phyloP scores from a whole-genome alignment of 371 early-diverging fungal species.

The Chytridium lagenaria region DNA sequence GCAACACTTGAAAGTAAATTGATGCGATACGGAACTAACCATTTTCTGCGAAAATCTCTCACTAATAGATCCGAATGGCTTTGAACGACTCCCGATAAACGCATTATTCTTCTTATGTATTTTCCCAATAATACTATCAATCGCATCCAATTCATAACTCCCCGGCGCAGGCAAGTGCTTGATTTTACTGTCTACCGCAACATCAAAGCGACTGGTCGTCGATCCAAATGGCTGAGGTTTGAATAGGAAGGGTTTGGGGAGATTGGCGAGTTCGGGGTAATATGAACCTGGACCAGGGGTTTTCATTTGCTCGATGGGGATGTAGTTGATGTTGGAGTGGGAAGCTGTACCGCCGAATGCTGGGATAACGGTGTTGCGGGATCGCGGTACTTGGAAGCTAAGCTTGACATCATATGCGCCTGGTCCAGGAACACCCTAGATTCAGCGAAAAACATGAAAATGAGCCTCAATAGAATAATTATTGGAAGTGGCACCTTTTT shows the following conservation, averaged over 20 bases:
- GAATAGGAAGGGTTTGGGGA: slow-evolving; percentile 34
- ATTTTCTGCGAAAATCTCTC: slow-evolving; percentile 43
- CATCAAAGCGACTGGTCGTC: slow-evolving; percentile 45
- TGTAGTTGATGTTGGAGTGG: slow-evolving; percentile 32
- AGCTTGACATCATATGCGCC: slow-evolving; percentile 49
- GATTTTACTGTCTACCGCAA: slow-evolving; percentile 12
- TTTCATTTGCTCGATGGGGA: slow-evolving; percentile 39
- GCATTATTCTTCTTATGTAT: slow-evolving; percentile 26
- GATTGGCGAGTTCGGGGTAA: slow-evolving; percentile 46
- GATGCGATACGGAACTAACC: neutral
- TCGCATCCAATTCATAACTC: slow-evolving; percentile 45
- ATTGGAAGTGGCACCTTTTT: slow-evolving; percentile 47
- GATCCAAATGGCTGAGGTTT: slow-evolving; percentile 53
- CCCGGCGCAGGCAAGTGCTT: slow-evolving; percentile 43
- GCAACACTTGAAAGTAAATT: neutral
- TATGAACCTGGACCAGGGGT: slow-evolving; percentile 52
- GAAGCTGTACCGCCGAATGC: slow-evolving; percentile 29
- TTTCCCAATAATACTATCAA: slow-evolving; percentile 33
- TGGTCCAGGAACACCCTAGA: slow-evolving; percentile 44
- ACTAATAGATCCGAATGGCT: slow-evolving; percentile 46
- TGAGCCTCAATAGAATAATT: neutral
- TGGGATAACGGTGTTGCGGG: slow-evolving; percentile 20
- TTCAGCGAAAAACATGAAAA: too few relatives aligned
- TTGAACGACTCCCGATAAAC: slow-evolving; percentile 20
- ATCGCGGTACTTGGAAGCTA: slow-evolving; percentile 15